Base-by-base conservation (phyloP, 2,329 filamentous ascomycete genomes). In the Hypocreales sp. region DNA sequence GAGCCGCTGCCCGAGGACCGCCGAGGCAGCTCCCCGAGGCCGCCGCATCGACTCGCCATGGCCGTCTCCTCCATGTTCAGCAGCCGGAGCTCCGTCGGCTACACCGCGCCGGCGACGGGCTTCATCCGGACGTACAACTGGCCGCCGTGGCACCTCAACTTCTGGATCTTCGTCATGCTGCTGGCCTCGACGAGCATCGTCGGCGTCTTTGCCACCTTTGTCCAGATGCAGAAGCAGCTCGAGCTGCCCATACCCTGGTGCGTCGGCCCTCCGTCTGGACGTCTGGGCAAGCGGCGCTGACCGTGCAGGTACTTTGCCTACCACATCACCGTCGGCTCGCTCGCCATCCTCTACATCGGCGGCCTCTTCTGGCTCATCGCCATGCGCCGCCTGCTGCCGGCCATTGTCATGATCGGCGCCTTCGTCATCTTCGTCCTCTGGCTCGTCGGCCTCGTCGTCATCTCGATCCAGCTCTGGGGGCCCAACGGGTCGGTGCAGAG, bases 391-490 rank as follows among this genome's bases (percentile, higher is more conserved):
- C 57, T 79, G 2, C 54, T 79, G 0, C 68, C 68, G 0, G 60
- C 63, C 25, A 69, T 72, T 40, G 67, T 72, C 43, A 67, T 72
- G 54, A 62, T 78, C 13, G 71, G 71, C 31, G 64, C 64, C 24
- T 76, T 78, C 41, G 62, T 77, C 37, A 56, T 78, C 30, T 76
- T 78, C 33, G 58, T 78, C 3, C 52, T 79, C n/a, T 79, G 72
- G 71, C 53, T 77, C 20, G 69, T 75, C 20, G 73, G 72, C 0
- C 53, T 79, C 7, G 60, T 79, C 25, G 66, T 75, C 23, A 55
- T 71, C 5, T 60, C 60, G 11, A 64, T 77, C 29, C 61, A 77
- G 50, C 61, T 79, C 1, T 79, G 70, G 61, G 72, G 73, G 0
- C 64, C 69, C 1, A 40, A 48, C 3, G 69, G 67, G 7, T 62